A percentile compares a stretch with the other conserved stretches of the same genome.
phyloP scores from a whole-genome alignment of 495 filamentous ascomycete species.

The Pyronema domesticum region DNA sequence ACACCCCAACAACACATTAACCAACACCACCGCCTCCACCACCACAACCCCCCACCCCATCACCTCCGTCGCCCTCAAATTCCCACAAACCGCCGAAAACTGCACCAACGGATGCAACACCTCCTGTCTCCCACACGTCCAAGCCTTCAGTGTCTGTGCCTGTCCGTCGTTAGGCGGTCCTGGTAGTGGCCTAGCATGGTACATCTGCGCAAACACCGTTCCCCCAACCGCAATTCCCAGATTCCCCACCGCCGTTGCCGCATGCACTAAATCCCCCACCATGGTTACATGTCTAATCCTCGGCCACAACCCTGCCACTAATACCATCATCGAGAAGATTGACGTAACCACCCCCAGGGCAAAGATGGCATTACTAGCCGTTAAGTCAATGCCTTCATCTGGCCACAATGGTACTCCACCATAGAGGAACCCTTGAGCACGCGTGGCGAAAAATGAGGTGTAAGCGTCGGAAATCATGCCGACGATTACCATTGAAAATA shows the following conservation, averaged over 20 bases:
- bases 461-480: constrained; percentile 13
- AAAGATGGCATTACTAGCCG: constrained; percentile 9
- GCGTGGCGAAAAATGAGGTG: constrained; percentile 10
- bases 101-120: constrained; percentile 11
- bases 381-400: constrained; percentile 8
- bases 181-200: background rate
- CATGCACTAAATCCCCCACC: constrained; percentile 11
- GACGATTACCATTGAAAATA: constrained; percentile 13
- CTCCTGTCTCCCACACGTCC: constrained; percentile 11
- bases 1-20: constrained; percentile 13
- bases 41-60: constrained; percentile 17
- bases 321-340: constrained; percentile 8
- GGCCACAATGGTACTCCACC: constrained; percentile 11
- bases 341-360: constrained; percentile 12
- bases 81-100: constrained; percentile 13
- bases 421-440: constrained; percentile 5
- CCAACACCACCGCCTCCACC: constrained; percentile 13
- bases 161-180: constrained; percentile 2
- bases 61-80: constrained; percentile 12
- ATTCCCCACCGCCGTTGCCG: constrained; percentile 7
- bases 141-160: constrained; percentile 8
- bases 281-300: constrained; percentile 14
- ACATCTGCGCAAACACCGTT: constrained; percentile 6
- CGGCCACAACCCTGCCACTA: constrained; percentile 10
- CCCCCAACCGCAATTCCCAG: constrained; percentile 11